phyloP scores from a whole-genome alignment of 2,329 filamentous ascomycete genomes.

The Aspergillus sp. region DNA sequence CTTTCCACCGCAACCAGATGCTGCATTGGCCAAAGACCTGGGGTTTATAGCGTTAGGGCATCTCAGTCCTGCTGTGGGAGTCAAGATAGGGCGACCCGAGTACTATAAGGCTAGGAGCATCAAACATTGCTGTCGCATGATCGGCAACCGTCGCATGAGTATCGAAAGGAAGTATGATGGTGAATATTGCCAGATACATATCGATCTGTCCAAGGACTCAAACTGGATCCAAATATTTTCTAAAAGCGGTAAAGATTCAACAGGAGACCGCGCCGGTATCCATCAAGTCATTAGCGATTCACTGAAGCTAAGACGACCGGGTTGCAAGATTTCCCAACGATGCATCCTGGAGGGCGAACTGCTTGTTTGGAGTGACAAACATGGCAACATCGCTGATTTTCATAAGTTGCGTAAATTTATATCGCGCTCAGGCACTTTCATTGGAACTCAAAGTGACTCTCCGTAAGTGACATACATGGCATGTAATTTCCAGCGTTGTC shows the following conservation, averaged over 20 bases:
- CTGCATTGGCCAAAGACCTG: slow-evolving; percentile 32
- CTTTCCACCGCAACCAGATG: slow-evolving; percentile 42
- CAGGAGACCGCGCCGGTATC: slow-evolving; percentile 65
- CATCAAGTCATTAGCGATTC: slow-evolving; percentile 66
- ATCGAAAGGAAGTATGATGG: slow-evolving; percentile 83
- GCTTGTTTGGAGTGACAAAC: slow-evolving; percentile 71
- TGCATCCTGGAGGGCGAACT: slow-evolving; percentile 86
- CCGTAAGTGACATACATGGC: slow-evolving; percentile 51
- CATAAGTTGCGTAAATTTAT: slow-evolving; percentile 82
- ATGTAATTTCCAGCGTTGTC: not conserved
- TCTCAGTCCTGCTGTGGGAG: slow-evolving; percentile 58
- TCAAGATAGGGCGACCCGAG: slow-evolving; percentile 65
- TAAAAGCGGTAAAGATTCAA: slow-evolving; percentile 90
- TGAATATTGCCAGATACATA: slow-evolving; percentile 87
- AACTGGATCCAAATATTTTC: slow-evolving; percentile 78
- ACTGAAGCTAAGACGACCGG: slow-evolving; percentile 60
- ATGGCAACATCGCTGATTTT: slow-evolving; percentile 70
- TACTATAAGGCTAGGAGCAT: slow-evolving; percentile 71
- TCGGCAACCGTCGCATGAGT: slow-evolving; percentile 63
- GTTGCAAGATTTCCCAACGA: slow-evolving; percentile 61
- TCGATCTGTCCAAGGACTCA: slow-evolving; percentile 62
- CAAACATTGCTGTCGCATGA: slow-evolving; percentile 71
- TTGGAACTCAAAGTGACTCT: slow-evolving; percentile 70
- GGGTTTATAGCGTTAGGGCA: slow-evolving; percentile 41
- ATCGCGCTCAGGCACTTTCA: slow-evolving; percentile 67